Conservation (phyloP, 176 grass and related monocot species). For the maize (Zea mays) region Zm-B73-REFERENCE-NAM-5.0 NC_050096.1:209815001-209815500, state of each 20-base stretch:
- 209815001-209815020: background rate
- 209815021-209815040: background rate
- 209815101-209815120: background rate
- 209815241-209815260: background rate
- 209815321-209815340: background rate
- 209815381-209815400: conserved; percentile 91
- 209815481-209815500: conserved; percentile 78
- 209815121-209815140: background rate
- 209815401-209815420: conserved; percentile 84
- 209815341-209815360: background rate
- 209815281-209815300: background rate
- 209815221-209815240: background rate
- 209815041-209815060: background rate
- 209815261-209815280: background rate
- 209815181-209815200: background rate
- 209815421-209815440: conserved; percentile 67
- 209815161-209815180: conserved; percentile 16
- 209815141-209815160: background rate
- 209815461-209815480: conserved; percentile 59
- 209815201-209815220: background rate
- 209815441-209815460: conserved; percentile 90
- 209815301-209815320: background rate
- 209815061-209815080: background rate
- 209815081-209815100: background rate
- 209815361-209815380: background rate